Evolutionary conservation across 2,329 filamentous ascomycete genomes (phyloP).

Genomic region (Grosmannia huntii): DNA sequence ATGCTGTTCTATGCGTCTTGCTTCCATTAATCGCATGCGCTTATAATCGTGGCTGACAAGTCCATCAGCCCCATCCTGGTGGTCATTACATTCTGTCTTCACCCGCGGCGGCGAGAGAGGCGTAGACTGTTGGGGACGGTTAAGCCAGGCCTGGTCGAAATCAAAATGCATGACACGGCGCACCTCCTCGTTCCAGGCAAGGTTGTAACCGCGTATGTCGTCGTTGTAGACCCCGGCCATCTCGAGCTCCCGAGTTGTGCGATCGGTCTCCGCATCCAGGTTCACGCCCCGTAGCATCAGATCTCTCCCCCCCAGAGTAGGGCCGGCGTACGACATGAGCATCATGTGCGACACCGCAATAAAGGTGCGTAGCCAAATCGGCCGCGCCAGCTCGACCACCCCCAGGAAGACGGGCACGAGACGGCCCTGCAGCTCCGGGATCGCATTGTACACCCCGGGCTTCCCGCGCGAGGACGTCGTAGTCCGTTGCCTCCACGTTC

Average conservation of each 20-base stretch:
- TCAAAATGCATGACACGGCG: constrained; percentile 2
- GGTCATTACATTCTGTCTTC: too few species aligned
- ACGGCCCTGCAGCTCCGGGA: background rate
- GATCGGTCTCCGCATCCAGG: too few species aligned
- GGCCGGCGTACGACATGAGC: constrained; percentile 5
- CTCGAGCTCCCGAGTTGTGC: background rate
- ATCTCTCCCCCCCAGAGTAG: background rate
- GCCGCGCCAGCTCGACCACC: background rate
- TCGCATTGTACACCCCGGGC: background rate
- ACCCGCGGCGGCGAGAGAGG: too few species aligned
- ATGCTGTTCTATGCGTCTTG: too few species aligned
- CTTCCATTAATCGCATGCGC: too few species aligned
- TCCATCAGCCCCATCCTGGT: too few species aligned
- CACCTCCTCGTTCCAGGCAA: constrained; percentile 3
- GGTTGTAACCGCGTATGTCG: background rate
- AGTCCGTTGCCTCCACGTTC: background rate
- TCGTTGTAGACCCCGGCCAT: background rate
- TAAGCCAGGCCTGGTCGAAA: background rate
- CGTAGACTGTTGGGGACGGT: too few species aligned
- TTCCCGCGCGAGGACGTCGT: background rate
- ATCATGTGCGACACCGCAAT: background rate
- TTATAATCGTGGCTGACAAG: too few species aligned
- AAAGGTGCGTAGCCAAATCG: background rate
- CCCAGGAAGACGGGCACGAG: background rate
- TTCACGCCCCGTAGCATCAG: too few species aligned